phyloP scores from a whole-genome alignment of 331 rosid species.

The Quercus tomentella region DNA sequence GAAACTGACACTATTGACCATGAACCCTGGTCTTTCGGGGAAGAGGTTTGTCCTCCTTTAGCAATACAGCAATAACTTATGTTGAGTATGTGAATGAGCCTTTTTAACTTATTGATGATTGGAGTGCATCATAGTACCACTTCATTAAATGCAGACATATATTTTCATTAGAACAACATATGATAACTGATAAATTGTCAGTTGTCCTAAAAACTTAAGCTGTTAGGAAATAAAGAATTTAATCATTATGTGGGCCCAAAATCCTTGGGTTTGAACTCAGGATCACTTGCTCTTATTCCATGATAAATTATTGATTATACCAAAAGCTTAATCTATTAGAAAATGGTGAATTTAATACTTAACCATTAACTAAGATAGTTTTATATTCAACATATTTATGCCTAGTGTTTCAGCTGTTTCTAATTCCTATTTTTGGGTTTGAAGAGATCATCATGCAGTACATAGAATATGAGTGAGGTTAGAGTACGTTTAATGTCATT shows the following conservation, averaged over 20 bases:
- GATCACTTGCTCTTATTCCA: too few relatives aligned
- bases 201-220: too few relatives aligned
- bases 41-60: conserved; percentile 61
- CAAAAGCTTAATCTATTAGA: too few relatives aligned
- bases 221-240: too few relatives aligned
- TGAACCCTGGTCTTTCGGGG: conserved; percentile 94
- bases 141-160: background rate
- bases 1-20: conserved; percentile 64
- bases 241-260: too few relatives aligned
- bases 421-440: background rate
- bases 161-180: background rate
- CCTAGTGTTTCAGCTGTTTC: background rate
- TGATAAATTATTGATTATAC: too few relatives aligned
- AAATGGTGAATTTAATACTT: too few relatives aligned
- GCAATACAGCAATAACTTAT: background rate
- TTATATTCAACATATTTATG: background rate
- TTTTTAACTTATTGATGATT: background rate
- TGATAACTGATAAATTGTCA: background rate
- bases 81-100: background rate
- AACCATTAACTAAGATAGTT: background rate
- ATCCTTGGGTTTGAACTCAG: too few relatives aligned
- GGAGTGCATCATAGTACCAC: background rate
- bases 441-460: background rate
- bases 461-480: background rate
- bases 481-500: background rate